Conservation (phyloP, 352 stramenopile genomes). For the Pythium graminicola region DNA sequence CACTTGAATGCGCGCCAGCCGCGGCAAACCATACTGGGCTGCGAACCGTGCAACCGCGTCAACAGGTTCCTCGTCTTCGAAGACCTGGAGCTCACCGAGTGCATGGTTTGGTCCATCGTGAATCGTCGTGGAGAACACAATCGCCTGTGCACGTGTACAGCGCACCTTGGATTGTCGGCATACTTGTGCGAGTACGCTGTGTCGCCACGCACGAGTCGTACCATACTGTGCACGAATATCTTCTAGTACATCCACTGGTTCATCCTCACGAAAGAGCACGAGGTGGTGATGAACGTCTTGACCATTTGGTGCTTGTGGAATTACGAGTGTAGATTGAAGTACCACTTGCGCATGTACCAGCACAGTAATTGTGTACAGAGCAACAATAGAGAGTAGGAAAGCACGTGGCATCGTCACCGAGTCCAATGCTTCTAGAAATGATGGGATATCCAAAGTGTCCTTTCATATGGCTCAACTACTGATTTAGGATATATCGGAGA, state of each 20-base stretch:
- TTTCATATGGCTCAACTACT: slow-evolving; percentile 7
- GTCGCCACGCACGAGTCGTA: slow-evolving; percentile 13
- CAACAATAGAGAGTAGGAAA: background rate
- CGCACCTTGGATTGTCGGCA: slow-evolving; percentile 22
- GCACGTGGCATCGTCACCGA: too few relatives aligned
- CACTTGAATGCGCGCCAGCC: slow-evolving; percentile 25
- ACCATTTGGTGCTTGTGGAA: background rate
- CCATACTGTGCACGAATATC: slow-evolving; percentile 13
- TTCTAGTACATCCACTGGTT: slow-evolving; percentile 26
- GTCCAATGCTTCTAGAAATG: slow-evolving; percentile 7
- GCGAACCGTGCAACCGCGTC: slow-evolving; percentile 46
- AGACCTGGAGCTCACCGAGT: slow-evolving; percentile 39
- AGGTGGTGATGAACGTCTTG: slow-evolving; percentile 10
- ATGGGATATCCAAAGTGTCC: background rate
- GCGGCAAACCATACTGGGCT: slow-evolving; percentile 24
- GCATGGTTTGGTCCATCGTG: slow-evolving; percentile 17
- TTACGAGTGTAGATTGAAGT: slow-evolving; percentile 16
- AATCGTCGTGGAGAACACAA: slow-evolving; percentile 42
- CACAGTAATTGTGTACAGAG: background rate
- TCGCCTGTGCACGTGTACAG: slow-evolving; percentile 33
- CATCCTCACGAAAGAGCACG: slow-evolving; percentile 18
- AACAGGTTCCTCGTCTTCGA: slow-evolving; percentile 45
- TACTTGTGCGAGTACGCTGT: slow-evolving; percentile 11
- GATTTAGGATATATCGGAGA: slow-evolving; percentile 7
- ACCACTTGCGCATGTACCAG: slow-evolving; percentile 12